These are phyloP conservation scores for Blepharisma japonicum DNA, from an alignment of 73 alveolate species.

Conservation along the genomic window DNA sequence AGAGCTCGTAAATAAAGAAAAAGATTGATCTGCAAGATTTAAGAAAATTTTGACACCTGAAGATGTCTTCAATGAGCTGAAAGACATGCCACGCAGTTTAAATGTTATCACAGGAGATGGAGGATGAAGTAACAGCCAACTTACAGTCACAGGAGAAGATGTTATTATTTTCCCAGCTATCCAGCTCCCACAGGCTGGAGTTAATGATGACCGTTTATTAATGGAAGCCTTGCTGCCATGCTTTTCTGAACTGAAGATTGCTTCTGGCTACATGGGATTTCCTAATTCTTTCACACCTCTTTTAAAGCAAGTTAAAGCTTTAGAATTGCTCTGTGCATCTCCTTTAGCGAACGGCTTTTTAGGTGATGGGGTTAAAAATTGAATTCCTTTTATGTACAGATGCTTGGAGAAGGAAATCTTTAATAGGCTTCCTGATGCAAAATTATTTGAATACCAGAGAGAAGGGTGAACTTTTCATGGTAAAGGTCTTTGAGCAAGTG, in stretches of 20 bases:
- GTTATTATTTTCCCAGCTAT: slow-evolving; percentile 57
- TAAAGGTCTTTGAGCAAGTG: slow-evolving; percentile 65
- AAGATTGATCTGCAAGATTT: background rate
- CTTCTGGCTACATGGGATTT: slow-evolving; percentile 26
- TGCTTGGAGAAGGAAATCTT: slow-evolving; percentile 36
- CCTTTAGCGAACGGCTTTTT: slow-evolving; percentile 70
- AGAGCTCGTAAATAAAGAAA: slow-evolving; percentile 31
- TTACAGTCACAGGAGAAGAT: slow-evolving; percentile 33
- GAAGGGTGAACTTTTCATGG: slow-evolving; percentile 73
- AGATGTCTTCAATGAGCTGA: slow-evolving; percentile 29
- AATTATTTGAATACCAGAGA: slow-evolving; percentile 43
- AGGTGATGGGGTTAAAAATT: slow-evolving; percentile 53
- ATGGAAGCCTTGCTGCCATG: slow-evolving; percentile 40
- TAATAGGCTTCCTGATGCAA: slow-evolving; percentile 6
- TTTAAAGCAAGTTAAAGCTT: slow-evolving; percentile 26
- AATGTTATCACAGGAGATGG: background rate
- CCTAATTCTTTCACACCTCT: background rate
- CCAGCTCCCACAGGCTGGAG: slow-evolving; percentile 38
- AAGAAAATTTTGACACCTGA: slow-evolving; percentile 1
- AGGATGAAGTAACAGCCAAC: slow-evolving; percentile 18
- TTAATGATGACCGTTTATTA: slow-evolving; percentile 49
- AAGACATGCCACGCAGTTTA: slow-evolving; percentile 5
- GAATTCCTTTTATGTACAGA: slow-evolving; percentile 63
- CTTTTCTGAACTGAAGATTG: slow-evolving; percentile 42
- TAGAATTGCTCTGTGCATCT: slow-evolving; percentile 46